Evolutionary conservation across 2,329 filamentous ascomycete species (phyloP), one percentile per base, ranked within the genome.

Genomic region (Saccharata proteae): DNA sequence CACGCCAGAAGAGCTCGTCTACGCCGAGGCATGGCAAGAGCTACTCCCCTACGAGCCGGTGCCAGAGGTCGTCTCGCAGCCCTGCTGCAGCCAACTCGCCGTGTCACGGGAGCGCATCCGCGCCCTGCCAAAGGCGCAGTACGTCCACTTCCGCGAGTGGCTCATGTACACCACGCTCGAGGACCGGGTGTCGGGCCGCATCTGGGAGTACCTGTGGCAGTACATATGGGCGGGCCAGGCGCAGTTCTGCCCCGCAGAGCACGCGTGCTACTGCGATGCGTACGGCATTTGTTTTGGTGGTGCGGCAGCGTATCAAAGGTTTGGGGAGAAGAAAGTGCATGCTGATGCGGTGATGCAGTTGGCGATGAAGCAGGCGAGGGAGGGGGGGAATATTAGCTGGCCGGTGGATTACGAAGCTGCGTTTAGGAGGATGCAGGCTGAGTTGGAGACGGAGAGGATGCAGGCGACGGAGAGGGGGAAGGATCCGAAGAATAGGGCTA

Each of bases 191-290:
- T 62, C 61, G 8, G 67, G 68, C 4, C 56, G 68, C 4, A 57
- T 71, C 10, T 71, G 67, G 52, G 68, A 72, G 48, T 71, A 71
- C 42, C 46, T 69, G 6, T 72, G 68, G 67, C 65, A 69, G 36
- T 65, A 59, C 33, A 55, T 71, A n/a, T 72, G 71, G 45, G 62
- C 64, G 0, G 60, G 58, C 3, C 36, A 51, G n/a, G 46, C 54
- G 2, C 43, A 56, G 13, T 54, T 60, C 30, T 65, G 62, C 37
- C 58, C 60, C 2, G 42, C 49, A 22, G 62, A 69, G 48, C 54
- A 61, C 32, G 49, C 60, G 0, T 74, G 70, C 49, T 68, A 71
- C 35, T 74, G 70, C 44, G 67, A 73, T 34, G 67, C 63, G 2
- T 74, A 67, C 28, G 70, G 69, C 1, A 45, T 71, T 12, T 74